Evolutionary conservation across 805 yeast genomes (phyloP).

Genomic region (Diddensiella transvaalensis): DNA sequence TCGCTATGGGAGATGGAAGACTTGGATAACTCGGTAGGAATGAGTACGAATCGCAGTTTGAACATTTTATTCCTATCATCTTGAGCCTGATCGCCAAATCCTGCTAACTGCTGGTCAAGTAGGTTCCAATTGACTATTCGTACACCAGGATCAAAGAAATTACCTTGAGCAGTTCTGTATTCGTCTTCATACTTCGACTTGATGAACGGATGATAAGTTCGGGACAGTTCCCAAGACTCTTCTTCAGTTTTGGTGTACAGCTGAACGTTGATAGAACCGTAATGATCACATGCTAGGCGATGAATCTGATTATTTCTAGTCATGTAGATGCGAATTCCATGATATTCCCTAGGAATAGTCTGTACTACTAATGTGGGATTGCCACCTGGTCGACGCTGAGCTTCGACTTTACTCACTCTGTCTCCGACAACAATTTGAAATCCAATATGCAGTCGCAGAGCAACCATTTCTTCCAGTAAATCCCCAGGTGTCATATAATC

Average conservation of each 20-base stretch:
- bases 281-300: constrained; percentile 68
- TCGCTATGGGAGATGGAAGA: constrained; percentile 38
- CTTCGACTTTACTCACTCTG: constrained; percentile 61
- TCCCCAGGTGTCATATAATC: constrained; percentile 51
- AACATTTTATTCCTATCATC: constrained; percentile 33
- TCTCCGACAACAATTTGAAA: constrained; percentile 85
- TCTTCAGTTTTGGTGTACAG: constrained; percentile 43
- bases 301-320: constrained; percentile 82
- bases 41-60: constrained; percentile 78
- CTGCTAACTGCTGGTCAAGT: constrained; percentile 87
- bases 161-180: constrained; percentile 56
- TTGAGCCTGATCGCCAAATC: constrained; percentile 63
- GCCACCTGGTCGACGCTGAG: constrained; percentile 52
- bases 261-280: constrained; percentile 74
- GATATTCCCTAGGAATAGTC: constrained; percentile 44
- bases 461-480: constrained; percentile 81
- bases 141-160: constrained; percentile 45
- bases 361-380: constrained; percentile 53
- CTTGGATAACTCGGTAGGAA: constrained; percentile 72
- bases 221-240: constrained; percentile 22
- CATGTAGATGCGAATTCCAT: constrained; percentile 67
- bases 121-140: constrained; percentile 76
- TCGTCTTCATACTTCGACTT: constrained; percentile 74
- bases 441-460: constrained; percentile 76
- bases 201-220: constrained; percentile 51